Base-by-base conservation (phyloP, 2,329 filamentous ascomycete species). In the Cyphellophora attinorum region DNA sequence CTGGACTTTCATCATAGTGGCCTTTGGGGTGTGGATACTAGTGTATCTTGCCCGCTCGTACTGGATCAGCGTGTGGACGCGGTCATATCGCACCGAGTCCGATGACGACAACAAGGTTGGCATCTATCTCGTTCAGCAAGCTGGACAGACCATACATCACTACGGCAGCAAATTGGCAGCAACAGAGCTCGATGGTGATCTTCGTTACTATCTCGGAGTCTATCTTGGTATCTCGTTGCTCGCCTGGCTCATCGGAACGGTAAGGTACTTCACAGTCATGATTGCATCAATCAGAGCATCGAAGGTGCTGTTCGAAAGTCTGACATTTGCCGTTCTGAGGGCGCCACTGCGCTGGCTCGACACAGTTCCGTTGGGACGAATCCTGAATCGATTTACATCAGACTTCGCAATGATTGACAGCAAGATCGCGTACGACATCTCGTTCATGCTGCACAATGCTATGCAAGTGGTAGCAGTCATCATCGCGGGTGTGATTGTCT, bases 291-390 rank as follows among this genome's bases (percentile, higher is more conserved):
- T 86, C 46, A 69, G 67, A 38, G 81, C 81, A 3, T 85, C 81
- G n/a, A 67, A 74, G 25, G 60, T 61, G 29, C 64, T 88, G 3
- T 89, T 86, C 44, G 67, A 74, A 14, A 70, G 70, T 33, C 70
- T 86, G 42, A 74, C 79, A 28, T 76, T 73, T 45, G 67, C 74
- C 1, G 68, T 89, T 8, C 64, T 89, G 3, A 72, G 79, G 12
- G 77, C 82, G 5, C 82, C 81, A 1, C 64, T 88, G n/a, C 67
- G 81, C 41, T 86, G 81, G 80, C 67, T 89, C 23, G 83, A 89
- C 51, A 88, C 82, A 0, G 78, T 85, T 0, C 84, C 84, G 0
- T 65, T 85, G 1, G 83, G 83, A 2, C 73, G 83, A 29, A 74
- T 88, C 23, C 63, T 88, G 13, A 89, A 89, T 57, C 71, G 83